Evolutionary conservation across 1,284 basidiomycete genomes (phyloP), one percentile per base, ranked within the genome.

Genomic region (Schizopora paradoxa): DNA sequence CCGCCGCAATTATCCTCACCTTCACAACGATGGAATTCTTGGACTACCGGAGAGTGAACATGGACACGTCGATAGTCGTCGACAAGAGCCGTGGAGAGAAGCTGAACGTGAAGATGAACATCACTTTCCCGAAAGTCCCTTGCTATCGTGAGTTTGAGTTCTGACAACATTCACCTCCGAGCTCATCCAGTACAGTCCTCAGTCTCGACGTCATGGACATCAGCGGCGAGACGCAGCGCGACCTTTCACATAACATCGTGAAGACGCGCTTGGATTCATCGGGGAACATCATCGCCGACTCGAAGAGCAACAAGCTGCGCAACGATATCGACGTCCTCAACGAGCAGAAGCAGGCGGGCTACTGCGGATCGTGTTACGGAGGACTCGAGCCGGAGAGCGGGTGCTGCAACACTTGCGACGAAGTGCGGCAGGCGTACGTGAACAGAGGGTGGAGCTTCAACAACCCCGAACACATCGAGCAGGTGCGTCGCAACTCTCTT

Each of bases 121-220:
- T 99, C 48, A 92, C 90, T 2, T 99, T 99, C 68, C 95, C 96
- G 0, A 78, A 91, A 54, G 93, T 99, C 23, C 96, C 96, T 26
- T 99, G 96, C 68, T 99, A 96, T 68, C 69, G 92, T 95, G 63
- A 69, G 91, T 77, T 18, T 22, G 26, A n/a, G n/a, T n/a, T n/a
- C n/a, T 29, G 29, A 21, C 34, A 32, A 23, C 40, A 8, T 31
- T 23, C 16, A 35, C 26, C 16, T 11, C 26, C 13, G 23, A 27
- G 18, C 3, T 25, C n/a, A n/a, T 36, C 26, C 21, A 25, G 10
- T 22, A 7, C 57, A 96, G 92, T 97, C 37, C 75, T 97, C 41
- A 93, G 90, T 61, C 67, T 99, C 45, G 96, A 99, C 64, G 82
- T 99, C 43, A 96, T 97, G 89, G 96, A 99, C 62, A 96, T 99